Evolutionary conservation across 495 filamentous ascomycete genomes (phyloP), one percentile per base, ranked within the genome.

Genomic region (Aspergillus coremiiformis): DNA sequence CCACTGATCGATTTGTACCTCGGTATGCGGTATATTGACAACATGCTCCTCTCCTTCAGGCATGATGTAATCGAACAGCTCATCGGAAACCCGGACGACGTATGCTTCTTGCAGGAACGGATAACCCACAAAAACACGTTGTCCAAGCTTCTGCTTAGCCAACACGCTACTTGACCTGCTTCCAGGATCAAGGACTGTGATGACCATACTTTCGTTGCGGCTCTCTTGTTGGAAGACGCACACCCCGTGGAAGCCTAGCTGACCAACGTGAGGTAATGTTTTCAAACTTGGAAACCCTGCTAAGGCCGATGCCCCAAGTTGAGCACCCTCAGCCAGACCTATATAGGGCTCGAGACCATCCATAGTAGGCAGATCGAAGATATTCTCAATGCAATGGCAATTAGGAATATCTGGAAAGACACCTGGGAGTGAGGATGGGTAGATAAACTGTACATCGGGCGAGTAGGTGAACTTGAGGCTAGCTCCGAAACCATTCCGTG

Each of bases 191-290:
- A 84, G 67, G 24, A 97, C 70, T 11, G 86, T 95, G 52, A 97
- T 77, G 12, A 96, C 80, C 87, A 96, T 94, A 62, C 90, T 97
- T 74, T 96, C 89, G 58, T 97, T 96, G 47, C 91, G 84, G 62
- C 89, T 95, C 39, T 96, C 92, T 55, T 94, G 90, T 64, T 95
- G 89, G 72, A 99, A 99, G n/a, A 99, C 87, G 55, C 81, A 89
- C 41, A 99, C 89, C 10, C 89, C 89, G 65, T 96, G 91, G 69
- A 93, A 96, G 8, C 80, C 90, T 44, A 96, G 77, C 29, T 73
- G 76, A 6, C 88, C 94, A 39, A 77, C 79, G 64, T 91, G 86
- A 4, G 89, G 85, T 39, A 99, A 71, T 3, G 84, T 87, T 47
- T 89, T 87, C 60, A 97, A 71, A 53, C 81, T 91, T 3, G 94